These are phyloP conservation scores for Fusarium graminum DNA, from an alignment of 2,329 filamentous ascomycete species.

Conservation along the genomic window DNA sequence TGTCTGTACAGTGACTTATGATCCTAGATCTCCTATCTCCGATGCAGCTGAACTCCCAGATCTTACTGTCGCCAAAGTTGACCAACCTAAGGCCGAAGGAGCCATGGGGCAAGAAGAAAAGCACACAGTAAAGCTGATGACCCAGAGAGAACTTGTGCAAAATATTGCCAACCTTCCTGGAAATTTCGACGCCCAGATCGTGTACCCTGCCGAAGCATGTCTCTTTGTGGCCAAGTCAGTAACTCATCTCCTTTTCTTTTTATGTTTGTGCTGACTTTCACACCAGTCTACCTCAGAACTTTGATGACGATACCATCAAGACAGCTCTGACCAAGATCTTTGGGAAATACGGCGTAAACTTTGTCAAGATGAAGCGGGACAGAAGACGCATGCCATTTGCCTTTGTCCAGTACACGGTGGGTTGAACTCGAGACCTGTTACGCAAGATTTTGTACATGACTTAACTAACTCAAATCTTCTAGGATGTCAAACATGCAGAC, in stretches of 20 bases:
- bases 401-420: constrained; percentile 73
- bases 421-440: constrained; percentile 39
- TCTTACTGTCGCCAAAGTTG: neutral
- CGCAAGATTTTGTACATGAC: neutral
- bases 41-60: neutral
- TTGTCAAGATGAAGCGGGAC: constrained; percentile 74
- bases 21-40: constrained; percentile 1
- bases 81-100: neutral
- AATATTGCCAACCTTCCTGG: neutral
- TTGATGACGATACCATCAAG: constrained; percentile 65
- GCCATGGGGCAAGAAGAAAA: neutral
- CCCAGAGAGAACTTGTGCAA: neutral
- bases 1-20: neutral
- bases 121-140: neutral
- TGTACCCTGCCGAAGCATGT: constrained; percentile 68
- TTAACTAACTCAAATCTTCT: constrained; percentile 44
- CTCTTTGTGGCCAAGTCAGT: constrained; percentile 77
- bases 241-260: neutral
- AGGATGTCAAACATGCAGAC: constrained; percentile 64
- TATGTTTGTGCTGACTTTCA: constrained; percentile 1
- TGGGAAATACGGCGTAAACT: constrained; percentile 67
- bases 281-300: constrained; percentile 63
- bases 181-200: constrained; percentile 62
- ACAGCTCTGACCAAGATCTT: constrained; percentile 67
- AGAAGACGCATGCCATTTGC: constrained; percentile 70